Percentiles rank a stretch among this genome's conserved stretches.
phyloP scores from a whole-genome alignment of 768 basidiomycete species.

The Gymnopilus junonius region DNA sequence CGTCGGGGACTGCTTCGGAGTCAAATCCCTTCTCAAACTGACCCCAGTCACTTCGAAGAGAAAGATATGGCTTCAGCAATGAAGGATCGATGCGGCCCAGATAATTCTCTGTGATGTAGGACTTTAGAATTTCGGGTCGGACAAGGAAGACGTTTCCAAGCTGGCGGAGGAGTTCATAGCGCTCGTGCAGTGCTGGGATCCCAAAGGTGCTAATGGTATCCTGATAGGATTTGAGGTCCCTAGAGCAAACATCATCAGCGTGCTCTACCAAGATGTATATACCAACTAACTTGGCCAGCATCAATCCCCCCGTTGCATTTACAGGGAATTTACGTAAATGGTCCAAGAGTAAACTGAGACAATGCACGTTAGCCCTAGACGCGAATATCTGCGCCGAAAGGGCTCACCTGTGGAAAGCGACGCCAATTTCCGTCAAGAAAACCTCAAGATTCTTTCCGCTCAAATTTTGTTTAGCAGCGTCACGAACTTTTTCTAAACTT shows the following conservation, averaged over 20 bases:
- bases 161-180: constrained; percentile 97
- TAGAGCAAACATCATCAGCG: constrained; percentile 33
- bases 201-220: constrained; percentile 84
- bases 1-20: constrained; percentile 44
- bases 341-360: constrained; percentile 80
- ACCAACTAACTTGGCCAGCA: constrained; percentile 93
- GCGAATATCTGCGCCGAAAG: background rate
- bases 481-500: constrained; percentile 78
- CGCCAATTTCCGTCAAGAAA: constrained; percentile 92
- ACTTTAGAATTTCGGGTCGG: constrained; percentile 91
- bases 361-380: constrained; percentile 1
- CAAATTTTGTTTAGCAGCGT: constrained; percentile 73
- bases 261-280: background rate
- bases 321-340: constrained; percentile 97
- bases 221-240: constrained; percentile 96
- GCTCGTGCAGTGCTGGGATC: constrained; percentile 85
- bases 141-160: constrained; percentile 97
- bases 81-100: constrained; percentile 89
- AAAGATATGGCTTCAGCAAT: constrained; percentile 89
- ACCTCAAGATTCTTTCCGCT: constrained; percentile 93
- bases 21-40: constrained; percentile 85
- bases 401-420: constrained; percentile 86
- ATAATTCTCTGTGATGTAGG: constrained; percentile 94
- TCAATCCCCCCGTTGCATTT: constrained; percentile 93
- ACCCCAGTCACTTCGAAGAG: constrained; percentile 89